These are phyloP conservation scores for Aspergillus tubingensis DNA, from an alignment of 2,329 filamentous ascomycete genomes.

Conservation along the genomic window DNA sequence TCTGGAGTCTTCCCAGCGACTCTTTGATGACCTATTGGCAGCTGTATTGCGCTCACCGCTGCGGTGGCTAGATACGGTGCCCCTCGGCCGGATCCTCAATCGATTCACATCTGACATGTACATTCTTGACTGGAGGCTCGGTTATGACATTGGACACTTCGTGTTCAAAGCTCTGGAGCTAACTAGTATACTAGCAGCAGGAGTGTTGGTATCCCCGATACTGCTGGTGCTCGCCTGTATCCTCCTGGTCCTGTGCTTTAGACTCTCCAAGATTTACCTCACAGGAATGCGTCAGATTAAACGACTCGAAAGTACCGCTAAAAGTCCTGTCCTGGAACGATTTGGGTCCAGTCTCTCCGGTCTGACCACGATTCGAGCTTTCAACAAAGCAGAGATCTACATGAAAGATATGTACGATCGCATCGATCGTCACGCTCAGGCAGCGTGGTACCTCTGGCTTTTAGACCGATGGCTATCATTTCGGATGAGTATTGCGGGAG, in stretches of 20 bases:
- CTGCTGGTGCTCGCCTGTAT: constrained; percentile 63
- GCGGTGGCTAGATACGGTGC: constrained; percentile 78
- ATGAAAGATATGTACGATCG: constrained; percentile 67
- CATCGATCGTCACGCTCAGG: constrained; percentile 67
- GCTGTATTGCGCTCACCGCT: constrained; percentile 70
- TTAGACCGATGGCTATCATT: constrained; percentile 78
- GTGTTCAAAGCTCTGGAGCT: constrained; percentile 63
- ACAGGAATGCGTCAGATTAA: constrained; percentile 61
- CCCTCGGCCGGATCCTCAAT: constrained; percentile 73
- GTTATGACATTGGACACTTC: constrained; percentile 63
- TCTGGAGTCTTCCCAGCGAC: constrained; percentile 64
- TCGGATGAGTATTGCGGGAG: constrained; percentile 72
- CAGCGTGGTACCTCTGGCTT: constrained; percentile 68
- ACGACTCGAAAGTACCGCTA: constrained; percentile 71
- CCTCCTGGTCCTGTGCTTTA: constrained; percentile 59
- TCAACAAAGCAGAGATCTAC: constrained; percentile 67
- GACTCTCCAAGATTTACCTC: constrained; percentile 64
- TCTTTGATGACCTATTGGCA: constrained; percentile 69
- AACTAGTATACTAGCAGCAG: constrained; percentile 65
- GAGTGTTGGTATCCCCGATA: constrained; percentile 64
- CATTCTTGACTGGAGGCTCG: constrained; percentile 67
- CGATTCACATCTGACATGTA: constrained; percentile 76
- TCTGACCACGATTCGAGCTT: constrained; percentile 74
- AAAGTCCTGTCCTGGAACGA: constrained; percentile 76
- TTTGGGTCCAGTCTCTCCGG: constrained; percentile 72